Conservation (phyloP, 192 early-diverging fungal genomes). For the Cetraspora pellucida region DNA sequence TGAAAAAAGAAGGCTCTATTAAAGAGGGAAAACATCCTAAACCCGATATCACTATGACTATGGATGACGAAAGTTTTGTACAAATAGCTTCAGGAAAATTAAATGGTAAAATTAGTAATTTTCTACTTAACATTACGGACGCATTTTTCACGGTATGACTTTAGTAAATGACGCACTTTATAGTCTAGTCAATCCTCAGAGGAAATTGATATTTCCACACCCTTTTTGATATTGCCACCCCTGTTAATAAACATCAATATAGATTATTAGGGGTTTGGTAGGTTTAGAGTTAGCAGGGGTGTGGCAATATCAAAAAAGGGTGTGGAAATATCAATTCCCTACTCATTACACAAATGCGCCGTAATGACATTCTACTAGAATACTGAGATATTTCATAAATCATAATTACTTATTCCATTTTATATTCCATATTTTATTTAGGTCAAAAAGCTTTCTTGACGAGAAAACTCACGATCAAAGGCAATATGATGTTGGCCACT, state of each 20-base stretch:
- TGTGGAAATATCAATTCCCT: no score
- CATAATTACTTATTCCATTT: neutral
- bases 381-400: neutral
- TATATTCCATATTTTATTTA: constrained; percentile 16
- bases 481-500: constrained; percentile 73
- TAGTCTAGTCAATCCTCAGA: no score
- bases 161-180: no score
- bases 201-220: no score
- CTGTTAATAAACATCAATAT: no score
- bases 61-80: constrained; percentile 82
- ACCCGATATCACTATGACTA: constrained; percentile 71
- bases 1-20: constrained; percentile 71
- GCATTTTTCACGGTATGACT: no score
- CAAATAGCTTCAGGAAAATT: constrained; percentile 82
- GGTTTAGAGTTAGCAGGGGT: no score
- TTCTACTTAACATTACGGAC: no score
- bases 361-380: neutral
- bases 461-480: constrained; percentile 88
- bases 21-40: constrained; percentile 62
- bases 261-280: no score
- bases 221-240: no score
- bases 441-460: constrained; percentile 90
- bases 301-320: no score
- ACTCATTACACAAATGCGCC: no score
- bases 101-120: constrained; percentile 62